These are phyloP conservation scores for Eimeria sp. DNA, from an alignment of 169 alveolate genomes.

Conservation along the genomic window DNA sequence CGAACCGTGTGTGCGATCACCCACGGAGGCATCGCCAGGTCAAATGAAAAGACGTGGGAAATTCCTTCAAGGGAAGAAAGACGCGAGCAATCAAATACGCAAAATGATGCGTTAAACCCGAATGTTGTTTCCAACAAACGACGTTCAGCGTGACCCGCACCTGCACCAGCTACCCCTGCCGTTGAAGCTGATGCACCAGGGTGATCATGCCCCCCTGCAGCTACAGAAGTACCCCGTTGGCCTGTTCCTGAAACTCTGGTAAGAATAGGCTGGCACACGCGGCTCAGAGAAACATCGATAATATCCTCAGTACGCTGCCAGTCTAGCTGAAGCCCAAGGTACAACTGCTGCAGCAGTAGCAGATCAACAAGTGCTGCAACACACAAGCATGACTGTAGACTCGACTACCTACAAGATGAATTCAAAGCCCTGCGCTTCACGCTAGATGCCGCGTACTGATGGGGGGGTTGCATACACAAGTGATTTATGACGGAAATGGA, in stretches of 20 bases:
- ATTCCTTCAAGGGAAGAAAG: conserved; percentile 83
- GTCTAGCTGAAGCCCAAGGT: conserved; percentile 15
- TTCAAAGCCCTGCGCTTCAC: not conserved
- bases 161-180: conserved; percentile 22
- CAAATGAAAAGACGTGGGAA: conserved; percentile 85
- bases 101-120: conserved; percentile 78
- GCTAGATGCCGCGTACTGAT: not conserved
- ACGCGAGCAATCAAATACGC: conserved; percentile 82
- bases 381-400: not conserved
- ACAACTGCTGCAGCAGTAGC: conserved; percentile 64
- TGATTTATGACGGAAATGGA: conserved; percentile 65
- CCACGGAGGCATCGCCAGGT: conserved; percentile 87
- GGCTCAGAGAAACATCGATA: not conserved
- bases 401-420: not conserved
- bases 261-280: not conserved
- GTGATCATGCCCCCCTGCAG: not conserved
- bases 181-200: not conserved
- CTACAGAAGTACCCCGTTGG: not conserved
- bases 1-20: conserved; percentile 80
- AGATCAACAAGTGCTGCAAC: conserved; percentile 55
- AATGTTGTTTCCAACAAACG: conserved; percentile 14
- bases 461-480: conserved; percentile 10
- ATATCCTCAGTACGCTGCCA: conserved; percentile 13
- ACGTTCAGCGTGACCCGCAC: conserved; percentile 27
- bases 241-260: not conserved